phyloP scores from a whole-genome alignment of 176 grass and related monocot genomes.

The Rhynchospora tenuis region DNA sequence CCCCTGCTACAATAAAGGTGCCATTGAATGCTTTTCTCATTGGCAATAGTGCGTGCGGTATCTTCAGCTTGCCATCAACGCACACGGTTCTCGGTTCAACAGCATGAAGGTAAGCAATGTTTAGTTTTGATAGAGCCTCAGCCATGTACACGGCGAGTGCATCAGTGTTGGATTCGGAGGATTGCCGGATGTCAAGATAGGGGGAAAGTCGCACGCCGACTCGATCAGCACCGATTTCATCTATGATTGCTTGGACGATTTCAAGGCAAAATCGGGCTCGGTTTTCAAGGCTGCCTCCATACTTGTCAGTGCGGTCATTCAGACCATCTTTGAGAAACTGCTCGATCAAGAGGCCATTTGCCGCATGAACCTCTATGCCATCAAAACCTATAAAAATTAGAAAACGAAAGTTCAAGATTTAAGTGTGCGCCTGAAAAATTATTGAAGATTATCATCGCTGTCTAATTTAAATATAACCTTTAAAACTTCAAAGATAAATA shows the following conservation, averaged over 20 bases:
- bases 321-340: conserved; percentile 30
- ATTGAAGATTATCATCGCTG: no score
- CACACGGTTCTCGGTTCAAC: conserved; percentile 6
- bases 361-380: conserved; percentile 22
- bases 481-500: neutral
- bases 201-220: conserved; percentile 27
- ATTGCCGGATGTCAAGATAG: neutral
- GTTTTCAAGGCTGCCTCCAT: conserved; percentile 20
- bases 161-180: conserved; percentile 12
- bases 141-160: conserved; percentile 14
- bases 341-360: conserved; percentile 22
- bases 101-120: conserved; percentile 9
- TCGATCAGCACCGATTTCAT: conserved; percentile 2
- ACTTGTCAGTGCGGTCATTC: conserved; percentile 25
- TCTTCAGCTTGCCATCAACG: neutral
- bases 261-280: conserved; percentile 15
- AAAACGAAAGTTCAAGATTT: neutral
- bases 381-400: conserved; percentile 11
- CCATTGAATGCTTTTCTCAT: conserved; percentile 24
- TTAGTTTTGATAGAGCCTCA: conserved; percentile 12
- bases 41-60: conserved; percentile 16
- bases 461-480: no score
- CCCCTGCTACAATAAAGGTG: conserved; percentile 17
- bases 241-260: conserved; percentile 6
- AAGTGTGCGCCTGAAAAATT: no score